Conservation (phyloP, 305 asterid genomes). For the Fraxinus floribunda region DNA sequence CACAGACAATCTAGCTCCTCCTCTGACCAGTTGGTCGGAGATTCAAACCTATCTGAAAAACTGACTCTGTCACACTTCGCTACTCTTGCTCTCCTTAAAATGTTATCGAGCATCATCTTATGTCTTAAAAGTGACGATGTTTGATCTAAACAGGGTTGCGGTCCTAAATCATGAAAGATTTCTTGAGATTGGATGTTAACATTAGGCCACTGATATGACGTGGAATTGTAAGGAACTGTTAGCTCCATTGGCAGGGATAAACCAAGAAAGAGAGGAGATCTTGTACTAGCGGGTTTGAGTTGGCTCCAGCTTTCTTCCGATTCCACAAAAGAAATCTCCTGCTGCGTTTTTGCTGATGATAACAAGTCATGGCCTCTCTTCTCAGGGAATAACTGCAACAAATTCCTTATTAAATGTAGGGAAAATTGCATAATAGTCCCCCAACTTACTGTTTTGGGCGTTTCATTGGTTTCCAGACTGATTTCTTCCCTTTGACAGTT, state of each 20-base stretch:
- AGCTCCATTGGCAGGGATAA: slow-evolving; percentile 33
- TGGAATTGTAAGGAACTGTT: slow-evolving; percentile 20
- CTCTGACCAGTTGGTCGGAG: slow-evolving; percentile 54
- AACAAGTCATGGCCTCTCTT: slow-evolving; percentile 28
- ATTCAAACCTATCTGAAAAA: slow-evolving; percentile 35
- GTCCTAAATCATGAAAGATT: slow-evolving; percentile 26
- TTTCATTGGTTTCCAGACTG: background rate
- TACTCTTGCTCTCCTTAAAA: slow-evolving; percentile 45
- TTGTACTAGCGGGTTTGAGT: slow-evolving; percentile 22
- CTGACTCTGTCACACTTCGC: slow-evolving; percentile 39
- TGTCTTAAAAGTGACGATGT: slow-evolving; percentile 44
- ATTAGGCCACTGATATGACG: slow-evolving; percentile 35
- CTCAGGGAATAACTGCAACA: slow-evolving; percentile 61
- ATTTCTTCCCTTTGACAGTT: background rate
- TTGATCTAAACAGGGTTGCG: slow-evolving; percentile 31
- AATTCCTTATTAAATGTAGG: slow-evolving; percentile 11
- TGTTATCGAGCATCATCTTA: slow-evolving; percentile 50
- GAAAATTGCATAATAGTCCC: background rate
- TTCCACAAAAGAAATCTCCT: slow-evolving; percentile 21
- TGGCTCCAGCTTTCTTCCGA: slow-evolving; percentile 26
- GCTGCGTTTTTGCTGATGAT: slow-evolving; percentile 28
- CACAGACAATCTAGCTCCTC: slow-evolving; percentile 72
- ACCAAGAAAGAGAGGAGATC: slow-evolving; percentile 32
- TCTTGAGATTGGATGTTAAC: slow-evolving; percentile 39
- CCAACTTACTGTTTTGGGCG: background rate